Percentiles rank a stretch among this genome's conserved stretches.
Conservation (phyloP, 2,329 filamentous ascomycete genomes). For the Trichoderma harzianum region DNA sequence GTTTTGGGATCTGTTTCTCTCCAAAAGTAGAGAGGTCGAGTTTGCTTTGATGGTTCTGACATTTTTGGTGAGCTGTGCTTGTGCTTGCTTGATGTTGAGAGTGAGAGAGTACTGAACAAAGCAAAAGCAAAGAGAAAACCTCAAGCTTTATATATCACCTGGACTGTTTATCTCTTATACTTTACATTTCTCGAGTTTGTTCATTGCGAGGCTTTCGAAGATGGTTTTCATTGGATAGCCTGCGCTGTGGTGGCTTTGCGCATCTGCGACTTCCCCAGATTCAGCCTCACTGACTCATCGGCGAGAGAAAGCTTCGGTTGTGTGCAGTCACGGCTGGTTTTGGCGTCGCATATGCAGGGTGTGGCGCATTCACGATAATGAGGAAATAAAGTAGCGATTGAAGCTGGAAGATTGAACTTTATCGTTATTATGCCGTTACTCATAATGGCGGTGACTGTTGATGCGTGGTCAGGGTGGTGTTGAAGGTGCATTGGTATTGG, state of each 20-base stretch:
- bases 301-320: background rate
- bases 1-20: conserved; percentile 43
- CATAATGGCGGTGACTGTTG: background rate
- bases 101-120: background rate
- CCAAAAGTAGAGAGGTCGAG: conserved; percentile 44
- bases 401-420: background rate
- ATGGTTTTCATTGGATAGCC: background rate
- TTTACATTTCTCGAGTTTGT: background rate
- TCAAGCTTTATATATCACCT: background rate
- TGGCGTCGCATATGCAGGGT: background rate
- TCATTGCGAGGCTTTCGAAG: too few relatives aligned
- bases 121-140: background rate
- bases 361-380: background rate
- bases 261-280: background rate
- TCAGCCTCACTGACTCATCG: conserved; percentile 17
- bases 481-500: background rate
- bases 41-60: background rate
- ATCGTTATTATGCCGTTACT: background rate
- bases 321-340: background rate
- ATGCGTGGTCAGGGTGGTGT: background rate
- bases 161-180: background rate
- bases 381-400: background rate
- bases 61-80: background rate
- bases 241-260: background rate
- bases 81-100: background rate